phyloP scores from a whole-genome alignment of 148 eudicot genomes.

The Salicornia ramosissima region DNA sequence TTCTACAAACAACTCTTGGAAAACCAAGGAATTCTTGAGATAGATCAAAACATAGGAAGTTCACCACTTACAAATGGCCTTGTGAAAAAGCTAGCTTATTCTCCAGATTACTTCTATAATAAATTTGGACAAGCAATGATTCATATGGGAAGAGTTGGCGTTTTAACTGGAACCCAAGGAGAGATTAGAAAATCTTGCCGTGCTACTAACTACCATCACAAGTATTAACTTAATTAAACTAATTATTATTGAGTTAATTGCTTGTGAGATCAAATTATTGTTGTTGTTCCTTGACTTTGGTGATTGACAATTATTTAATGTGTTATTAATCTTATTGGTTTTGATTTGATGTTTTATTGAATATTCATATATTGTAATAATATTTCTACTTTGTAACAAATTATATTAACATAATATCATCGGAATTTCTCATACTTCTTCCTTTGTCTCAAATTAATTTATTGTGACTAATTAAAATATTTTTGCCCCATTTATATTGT shows the following conservation, averaged over 20 bases:
- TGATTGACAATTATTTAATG: no score
- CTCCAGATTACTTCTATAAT: slow-evolving; percentile 30
- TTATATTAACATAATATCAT: no score
- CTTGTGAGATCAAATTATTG: no score
- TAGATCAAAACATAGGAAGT: slow-evolving; percentile 48
- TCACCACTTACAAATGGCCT: slow-evolving; percentile 35
- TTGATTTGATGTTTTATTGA: no score
- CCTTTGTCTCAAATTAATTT: no score
- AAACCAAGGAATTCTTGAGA: slow-evolving; percentile 37
- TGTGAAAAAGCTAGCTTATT: slow-evolving; percentile 38
- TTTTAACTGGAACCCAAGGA: slow-evolving; percentile 49
- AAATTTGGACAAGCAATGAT: slow-evolving; percentile 62
- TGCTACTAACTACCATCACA: slow-evolving; percentile 23
- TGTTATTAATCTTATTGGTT: no score
- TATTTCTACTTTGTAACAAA: no score
- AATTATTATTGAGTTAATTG: neutral
- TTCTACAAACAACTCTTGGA: slow-evolving; percentile 41
- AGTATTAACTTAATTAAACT: neutral
- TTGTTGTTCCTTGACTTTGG: no score
- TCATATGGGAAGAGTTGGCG: slow-evolving; percentile 50
- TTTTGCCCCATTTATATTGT: no score
- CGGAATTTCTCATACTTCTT: no score
- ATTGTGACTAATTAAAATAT: no score
- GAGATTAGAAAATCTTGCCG: slow-evolving; percentile 56
- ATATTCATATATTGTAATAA: no score